phyloP scores from a whole-genome alignment of 176 grass and related monocot species.

The Oryza punctata region DNA sequence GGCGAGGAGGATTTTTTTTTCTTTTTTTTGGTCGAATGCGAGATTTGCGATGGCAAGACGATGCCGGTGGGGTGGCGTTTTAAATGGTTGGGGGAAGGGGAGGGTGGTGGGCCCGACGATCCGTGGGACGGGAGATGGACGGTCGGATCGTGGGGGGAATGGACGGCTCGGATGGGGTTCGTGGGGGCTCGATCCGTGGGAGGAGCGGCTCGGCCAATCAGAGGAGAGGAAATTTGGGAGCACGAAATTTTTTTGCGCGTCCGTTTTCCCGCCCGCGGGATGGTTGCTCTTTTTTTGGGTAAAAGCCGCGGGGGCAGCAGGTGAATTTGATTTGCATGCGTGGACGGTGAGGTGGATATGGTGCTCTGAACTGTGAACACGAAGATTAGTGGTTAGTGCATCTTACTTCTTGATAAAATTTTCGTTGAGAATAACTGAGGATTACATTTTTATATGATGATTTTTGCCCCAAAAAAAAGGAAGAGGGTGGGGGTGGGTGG shows the following conservation, averaged over 20 bases:
- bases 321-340: slow-evolving; percentile 20
- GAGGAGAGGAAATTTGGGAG: background rate
- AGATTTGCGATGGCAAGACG: background rate
- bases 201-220: slow-evolving; percentile 29
- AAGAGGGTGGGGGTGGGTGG: no score
- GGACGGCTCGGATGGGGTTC: slow-evolving; percentile 23
- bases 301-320: background rate
- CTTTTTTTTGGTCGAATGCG: background rate
- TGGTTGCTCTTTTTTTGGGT: background rate
- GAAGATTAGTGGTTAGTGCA: background rate
- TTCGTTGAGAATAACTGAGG: no score
- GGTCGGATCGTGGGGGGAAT: background rate
- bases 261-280: slow-evolving; percentile 15
- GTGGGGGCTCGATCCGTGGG: slow-evolving; percentile 34
- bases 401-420: no score
- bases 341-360: background rate
- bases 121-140: background rate
- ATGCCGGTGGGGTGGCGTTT: background rate
- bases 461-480: no score
- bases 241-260: background rate
- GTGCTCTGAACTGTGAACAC: background rate
- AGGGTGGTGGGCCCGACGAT: slow-evolving; percentile 42
- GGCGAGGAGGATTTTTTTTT: background rate
- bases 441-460: no score
- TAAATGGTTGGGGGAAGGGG: background rate